Conservation (phyloP, 225 moss, liverwort and hornwort species). For the Physcomitrium patens region DNA sequence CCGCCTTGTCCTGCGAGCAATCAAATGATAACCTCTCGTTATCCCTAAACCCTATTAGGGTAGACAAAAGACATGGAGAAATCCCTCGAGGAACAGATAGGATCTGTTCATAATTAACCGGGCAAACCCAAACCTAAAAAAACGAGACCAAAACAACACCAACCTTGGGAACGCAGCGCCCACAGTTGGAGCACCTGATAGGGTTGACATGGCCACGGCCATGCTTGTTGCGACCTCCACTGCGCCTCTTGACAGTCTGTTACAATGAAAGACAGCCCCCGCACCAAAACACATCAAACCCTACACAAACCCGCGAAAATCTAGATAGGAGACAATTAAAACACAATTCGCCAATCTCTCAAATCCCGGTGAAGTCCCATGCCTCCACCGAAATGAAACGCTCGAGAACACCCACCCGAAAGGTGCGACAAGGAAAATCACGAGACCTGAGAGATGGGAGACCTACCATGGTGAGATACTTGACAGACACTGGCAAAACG, state of each 20-base stretch:
- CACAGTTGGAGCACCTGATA: conserved; percentile 92
- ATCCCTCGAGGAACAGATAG: too few relatives aligned
- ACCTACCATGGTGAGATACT: conserved; percentile 37
- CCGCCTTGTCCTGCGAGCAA: conserved; percentile 76
- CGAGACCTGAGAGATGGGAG: too few relatives aligned
- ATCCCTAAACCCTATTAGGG: conserved; percentile 14
- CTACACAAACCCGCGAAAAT: not conserved
- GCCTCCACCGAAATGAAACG: too few relatives aligned
- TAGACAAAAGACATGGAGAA: too few relatives aligned
- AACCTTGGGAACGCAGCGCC: conserved; percentile 95
- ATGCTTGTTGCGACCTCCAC: conserved; percentile 94
- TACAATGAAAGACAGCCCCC: not conserved
- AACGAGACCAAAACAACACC: not conserved
- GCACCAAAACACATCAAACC: not conserved
- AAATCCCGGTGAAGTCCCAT: too few relatives aligned
- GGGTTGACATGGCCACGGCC: conserved; percentile 95
- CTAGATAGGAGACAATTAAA: not conserved
- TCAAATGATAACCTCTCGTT: not conserved
- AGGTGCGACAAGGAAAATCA: too few relatives aligned
- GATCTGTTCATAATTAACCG: too few relatives aligned
- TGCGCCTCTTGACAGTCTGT: conserved; percentile 87
- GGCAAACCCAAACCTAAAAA: not conserved
- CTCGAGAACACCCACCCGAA: too few relatives aligned
- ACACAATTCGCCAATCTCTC: too few relatives aligned
- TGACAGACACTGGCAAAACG: conserved; percentile 18